Base-by-base conservation (phyloP, 306 rosid species). In the Malus sieversii region DNA sequence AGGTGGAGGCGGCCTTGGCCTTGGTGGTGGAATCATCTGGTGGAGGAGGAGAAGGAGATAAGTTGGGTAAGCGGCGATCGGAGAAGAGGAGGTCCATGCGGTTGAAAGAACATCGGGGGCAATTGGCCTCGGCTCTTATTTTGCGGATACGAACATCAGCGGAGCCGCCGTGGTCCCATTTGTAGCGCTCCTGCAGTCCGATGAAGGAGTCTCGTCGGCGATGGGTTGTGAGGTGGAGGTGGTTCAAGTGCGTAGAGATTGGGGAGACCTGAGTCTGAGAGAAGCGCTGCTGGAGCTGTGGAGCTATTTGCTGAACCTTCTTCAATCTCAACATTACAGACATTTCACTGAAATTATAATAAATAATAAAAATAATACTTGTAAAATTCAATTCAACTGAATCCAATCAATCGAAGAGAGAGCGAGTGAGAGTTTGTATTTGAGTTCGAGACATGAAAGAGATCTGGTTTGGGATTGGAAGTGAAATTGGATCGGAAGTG, bases 141-240 rank as follows among this genome's bases (percentile, higher is more conserved):
- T 83, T 92, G 29, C 98, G 86, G 77, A 81, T 68, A 20, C 82
- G 80, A 85, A 16, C 71, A 11, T 89, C 92, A 10, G 83, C 86
- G 9, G 97, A 88, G 51, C 98, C 97, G 5, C 98, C 91, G n/a
- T 89, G 93, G 86, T 86, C 98, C 98, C 98, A 94, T 75, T 94
- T 94, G 81, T 88, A 84, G 40, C 98, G 85, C 76, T 87, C 93
- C 83, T 93, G 98, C 29, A 88, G 85, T 44, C 91, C 92, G 67
- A 86, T 72, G 5, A 85, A 77, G 18, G 88, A 71, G 63, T 85
- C 93, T 0, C 92, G 83, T 8, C 88, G 88, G 59, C 97, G 86
- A 68, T 78, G 81, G 10, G 44, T 68, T 40, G 85, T 75, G 35
- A 85, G 75, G 18, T 68, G 80, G 59, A 86, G 83, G 35, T 84